Evolutionary conservation across 352 stramenopile species (phyloP), one percentile per base, ranked within the genome.

Genomic region (Globisporangium canariense): DNA sequence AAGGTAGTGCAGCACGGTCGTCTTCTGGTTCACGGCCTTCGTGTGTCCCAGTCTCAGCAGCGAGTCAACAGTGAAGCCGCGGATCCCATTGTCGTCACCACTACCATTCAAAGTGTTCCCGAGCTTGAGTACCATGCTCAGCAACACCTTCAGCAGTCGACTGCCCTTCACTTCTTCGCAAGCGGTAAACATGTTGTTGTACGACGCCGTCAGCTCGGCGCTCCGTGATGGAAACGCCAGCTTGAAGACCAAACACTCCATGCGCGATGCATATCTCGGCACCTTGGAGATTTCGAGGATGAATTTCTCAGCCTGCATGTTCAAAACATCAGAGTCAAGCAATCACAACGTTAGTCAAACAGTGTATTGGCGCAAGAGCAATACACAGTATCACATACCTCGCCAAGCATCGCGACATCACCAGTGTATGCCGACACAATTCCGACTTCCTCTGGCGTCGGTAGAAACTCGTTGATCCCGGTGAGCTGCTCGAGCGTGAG

Each of bases 1-100:
- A 11, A 99, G 75, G 72, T 99, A 99, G 64, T 99, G 95, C n/a
- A 99, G 77, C 34, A 99, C 95, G 14, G 94, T 99, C 14, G 97
- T 99, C 71, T 98, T 98, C 69, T 98, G 96, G 69, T 99, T 93
- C 22, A 93, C 78, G 6, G 97, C 98, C 71, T 99, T 99, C 49
- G 97, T 98, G 68, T 99, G 82, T 0, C 81, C 84, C 22, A 88
- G 94, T 34, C 84, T 96, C 2, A 99, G 73, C 13, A 99, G 68
- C 14, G 96, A 97, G 75, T 99, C 96, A 4, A 99, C 86, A 0
- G 92, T 98, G 69, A 99, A 99, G 4, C 94, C 97, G 49, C 93
- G 90, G 34, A 97, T 97, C 56, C 89, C 87, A 34, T 89, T 88
- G 25, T 90, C 79, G 8, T 90, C 77, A 41, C 89, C 95, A 41